Evolutionary conservation across 768 basidiomycete species (phyloP).

Genomic region (Boletus tylopilopsis): DNA sequence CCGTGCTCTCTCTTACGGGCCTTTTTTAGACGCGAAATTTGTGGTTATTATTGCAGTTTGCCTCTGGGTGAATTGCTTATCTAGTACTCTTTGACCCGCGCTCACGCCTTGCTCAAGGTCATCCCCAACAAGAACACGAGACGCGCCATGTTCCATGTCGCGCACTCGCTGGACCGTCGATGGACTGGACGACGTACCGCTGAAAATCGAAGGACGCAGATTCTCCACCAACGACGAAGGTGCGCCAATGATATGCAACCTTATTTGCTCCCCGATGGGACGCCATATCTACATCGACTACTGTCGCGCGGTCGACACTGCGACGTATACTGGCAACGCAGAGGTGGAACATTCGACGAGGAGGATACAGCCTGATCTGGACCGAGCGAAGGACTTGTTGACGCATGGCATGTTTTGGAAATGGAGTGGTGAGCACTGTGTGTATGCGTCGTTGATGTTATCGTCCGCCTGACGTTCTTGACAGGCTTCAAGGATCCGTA

Average conservation of each 20-base stretch:
- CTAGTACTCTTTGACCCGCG: neutral
- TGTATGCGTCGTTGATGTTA: too few relatives aligned
- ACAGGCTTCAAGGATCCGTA: conserved; percentile 64
- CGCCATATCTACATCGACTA: conserved; percentile 58
- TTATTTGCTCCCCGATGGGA: conserved; percentile 52
- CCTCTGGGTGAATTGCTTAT: conserved; percentile 42
- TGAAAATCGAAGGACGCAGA: conserved; percentile 54
- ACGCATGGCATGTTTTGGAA: conserved; percentile 56
- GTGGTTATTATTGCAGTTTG: conserved; percentile 56
- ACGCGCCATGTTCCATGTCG: conserved; percentile 62
- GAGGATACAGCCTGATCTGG: conserved; percentile 44
- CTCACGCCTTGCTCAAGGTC: conserved; percentile 38
- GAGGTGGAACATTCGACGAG: conserved; percentile 45
- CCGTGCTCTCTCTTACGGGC: neutral
- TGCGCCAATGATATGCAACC: conserved; percentile 61
- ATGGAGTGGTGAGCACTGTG: conserved; percentile 42
- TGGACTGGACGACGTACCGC: conserved; percentile 43
- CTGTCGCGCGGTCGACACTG: conserved; percentile 41
- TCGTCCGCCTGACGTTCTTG: too few relatives aligned
- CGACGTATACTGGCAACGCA: conserved; percentile 36
- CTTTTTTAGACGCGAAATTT: conserved; percentile 46
- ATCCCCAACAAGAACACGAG: conserved; percentile 57
- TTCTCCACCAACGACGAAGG: conserved; percentile 54
- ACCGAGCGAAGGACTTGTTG: conserved; percentile 48
- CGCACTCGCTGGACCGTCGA: conserved; percentile 55